A percentile compares a stretch with the other conserved stretches of the same genome.
phyloP scores from a whole-genome alignment of 371 early-diverging fungal species.

The Mortierella sp. region DNA sequence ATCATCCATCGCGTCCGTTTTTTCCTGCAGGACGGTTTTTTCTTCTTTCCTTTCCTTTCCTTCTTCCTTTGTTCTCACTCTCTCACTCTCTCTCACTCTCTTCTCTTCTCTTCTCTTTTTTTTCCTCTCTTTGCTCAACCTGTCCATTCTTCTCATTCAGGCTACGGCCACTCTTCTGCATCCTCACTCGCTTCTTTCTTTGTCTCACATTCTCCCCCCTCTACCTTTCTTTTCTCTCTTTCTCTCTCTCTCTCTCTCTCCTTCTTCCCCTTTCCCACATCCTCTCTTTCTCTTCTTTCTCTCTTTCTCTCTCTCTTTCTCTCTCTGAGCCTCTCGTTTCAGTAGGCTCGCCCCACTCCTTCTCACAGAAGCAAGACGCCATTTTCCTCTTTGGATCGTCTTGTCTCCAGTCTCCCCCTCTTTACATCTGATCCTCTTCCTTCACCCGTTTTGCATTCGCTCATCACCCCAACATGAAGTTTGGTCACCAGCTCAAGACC shows the following conservation, averaged over 20 bases:
- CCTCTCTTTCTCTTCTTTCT: background rate
- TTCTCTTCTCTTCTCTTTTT: background rate
- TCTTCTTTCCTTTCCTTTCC: background rate
- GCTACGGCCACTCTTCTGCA: background rate
- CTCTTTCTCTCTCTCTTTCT: background rate
- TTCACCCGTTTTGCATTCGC: background rate
- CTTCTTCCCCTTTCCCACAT: background rate
- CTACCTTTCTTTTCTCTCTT: background rate
- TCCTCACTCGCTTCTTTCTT: background rate
- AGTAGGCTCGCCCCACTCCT: background rate
- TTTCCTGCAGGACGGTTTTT: no score
- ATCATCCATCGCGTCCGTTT: no score
- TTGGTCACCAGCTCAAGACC: slow-evolving; percentile 88
- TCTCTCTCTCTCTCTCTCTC: background rate
- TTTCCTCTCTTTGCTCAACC: background rate
- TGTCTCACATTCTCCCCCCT: background rate
- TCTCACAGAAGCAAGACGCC: no score
- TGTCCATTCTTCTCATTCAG: background rate
- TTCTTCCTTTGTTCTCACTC: background rate
- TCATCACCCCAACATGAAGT: slow-evolving; percentile 79
- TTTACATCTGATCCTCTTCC: background rate
- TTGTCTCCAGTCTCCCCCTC: background rate
- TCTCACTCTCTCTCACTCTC: background rate
- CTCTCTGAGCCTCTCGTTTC: background rate
- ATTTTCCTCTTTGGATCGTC: background rate